Evolutionary conservation across 805 yeast genomes (phyloP).

Genomic region (Yarrowia hollandica): DNA sequence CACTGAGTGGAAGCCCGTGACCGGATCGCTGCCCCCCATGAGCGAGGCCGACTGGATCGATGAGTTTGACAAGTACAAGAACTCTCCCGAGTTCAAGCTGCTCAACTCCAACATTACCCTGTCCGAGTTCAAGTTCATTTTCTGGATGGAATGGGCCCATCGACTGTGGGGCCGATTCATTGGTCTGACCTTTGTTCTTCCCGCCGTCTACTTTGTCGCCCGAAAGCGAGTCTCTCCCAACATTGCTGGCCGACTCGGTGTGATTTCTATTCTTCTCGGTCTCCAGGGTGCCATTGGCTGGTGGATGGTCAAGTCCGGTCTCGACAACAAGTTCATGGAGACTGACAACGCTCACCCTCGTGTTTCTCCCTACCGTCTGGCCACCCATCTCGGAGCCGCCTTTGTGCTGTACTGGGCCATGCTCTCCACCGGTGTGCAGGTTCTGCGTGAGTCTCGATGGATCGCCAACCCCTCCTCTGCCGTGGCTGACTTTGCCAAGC

Average conservation of each 20-base stretch:
- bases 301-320: slow-evolving; percentile 99
- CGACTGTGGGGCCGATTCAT: slow-evolving; percentile 88
- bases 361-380: slow-evolving; percentile 90
- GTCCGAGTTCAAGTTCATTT: slow-evolving; percentile 93
- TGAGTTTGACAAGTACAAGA: slow-evolving; percentile 77
- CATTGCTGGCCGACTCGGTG: slow-evolving; percentile 66
- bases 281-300: slow-evolving; percentile 96
- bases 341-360: slow-evolving; percentile 93
- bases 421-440: slow-evolving; percentile 85
- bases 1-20: slow-evolving; percentile 98
- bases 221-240: slow-evolving; percentile 64
- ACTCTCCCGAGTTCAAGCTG: slow-evolving; percentile 87
- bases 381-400: slow-evolving; percentile 93
- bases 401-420: slow-evolving; percentile 84
- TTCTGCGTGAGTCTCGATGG: slow-evolving; percentile 72
- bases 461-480: slow-evolving; percentile 63
- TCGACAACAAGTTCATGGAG: slow-evolving; percentile 73
- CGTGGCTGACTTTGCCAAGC: slow-evolving; percentile 52
- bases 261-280: slow-evolving; percentile 76
- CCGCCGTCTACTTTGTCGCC: slow-evolving; percentile 78
- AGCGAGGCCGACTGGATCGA: slow-evolving; percentile 77
- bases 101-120: slow-evolving; percentile 84
- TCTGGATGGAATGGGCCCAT: slow-evolving; percentile 97
- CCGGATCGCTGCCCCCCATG: slow-evolving; percentile 91
- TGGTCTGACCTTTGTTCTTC: slow-evolving; percentile 78